A percentile compares a stretch with the other conserved stretches of the same genome.
Evolutionary conservation across 257 asterid species (phyloP).

Genomic region (Cinchona pubescens): DNA sequence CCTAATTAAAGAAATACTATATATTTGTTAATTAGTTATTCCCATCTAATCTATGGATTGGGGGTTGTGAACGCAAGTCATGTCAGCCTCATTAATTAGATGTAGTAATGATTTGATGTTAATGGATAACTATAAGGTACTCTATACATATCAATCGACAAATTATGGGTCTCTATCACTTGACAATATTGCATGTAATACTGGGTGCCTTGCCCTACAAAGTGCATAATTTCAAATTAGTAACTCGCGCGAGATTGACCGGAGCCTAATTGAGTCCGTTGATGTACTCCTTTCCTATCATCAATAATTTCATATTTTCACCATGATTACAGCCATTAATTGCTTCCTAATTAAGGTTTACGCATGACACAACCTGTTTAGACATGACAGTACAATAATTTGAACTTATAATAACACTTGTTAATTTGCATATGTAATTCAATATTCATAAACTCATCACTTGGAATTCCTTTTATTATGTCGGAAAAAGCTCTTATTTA

Average conservation of each 20-base stretch:
- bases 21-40: background rate
- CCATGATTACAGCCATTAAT: background rate
- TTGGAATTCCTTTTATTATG: no score
- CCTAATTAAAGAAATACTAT: background rate
- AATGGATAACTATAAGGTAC: background rate
- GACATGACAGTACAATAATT: background rate
- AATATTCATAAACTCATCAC: no score
- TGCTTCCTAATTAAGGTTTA: background rate
- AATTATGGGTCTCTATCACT: background rate
- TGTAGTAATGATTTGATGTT: background rate
- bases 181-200: background rate
- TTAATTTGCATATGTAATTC: background rate
- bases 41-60: background rate
- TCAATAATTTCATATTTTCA: background rate
- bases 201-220: background rate
- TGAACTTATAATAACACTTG: no score
- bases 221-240: background rate
- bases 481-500: no score
- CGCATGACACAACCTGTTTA: background rate
- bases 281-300: background rate
- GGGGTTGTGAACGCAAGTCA: background rate
- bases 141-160: background rate
- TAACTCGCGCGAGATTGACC: slow-evolving; percentile 7
- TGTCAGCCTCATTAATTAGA: slow-evolving; percentile 2
- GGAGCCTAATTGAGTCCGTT: background rate